A percentile compares a stretch with the other conserved stretches of the same genome.
phyloP scores from a whole-genome alignment of 768 basidiomycete genomes.

The Paxillus rubicundulus region DNA sequence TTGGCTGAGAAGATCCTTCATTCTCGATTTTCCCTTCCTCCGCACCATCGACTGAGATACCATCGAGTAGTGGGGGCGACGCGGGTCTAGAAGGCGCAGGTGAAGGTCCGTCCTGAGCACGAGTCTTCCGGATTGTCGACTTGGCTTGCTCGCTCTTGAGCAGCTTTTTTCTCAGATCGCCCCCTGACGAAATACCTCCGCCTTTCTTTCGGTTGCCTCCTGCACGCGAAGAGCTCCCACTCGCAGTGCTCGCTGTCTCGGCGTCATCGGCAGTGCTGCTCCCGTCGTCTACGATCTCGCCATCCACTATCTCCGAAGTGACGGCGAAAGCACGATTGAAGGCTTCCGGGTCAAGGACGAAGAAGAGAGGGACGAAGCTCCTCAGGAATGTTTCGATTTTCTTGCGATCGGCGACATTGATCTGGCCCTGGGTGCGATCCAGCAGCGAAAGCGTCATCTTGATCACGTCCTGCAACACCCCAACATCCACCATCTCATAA shows the following conservation, averaged over 20 bases:
- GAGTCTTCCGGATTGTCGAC: slow-evolving; percentile 57
- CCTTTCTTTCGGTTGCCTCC: slow-evolving; percentile 42
- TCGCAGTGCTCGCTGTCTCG: slow-evolving; percentile 32
- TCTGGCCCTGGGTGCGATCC: slow-evolving; percentile 80
- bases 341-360: slow-evolving; percentile 66
- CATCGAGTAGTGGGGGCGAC: slow-evolving; percentile 56
- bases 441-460: slow-evolving; percentile 89
- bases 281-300: slow-evolving; percentile 52
- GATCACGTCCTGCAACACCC: slow-evolving; percentile 80
- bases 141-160: slow-evolving; percentile 84
- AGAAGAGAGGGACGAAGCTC: slow-evolving; percentile 71
- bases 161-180: slow-evolving; percentile 66
- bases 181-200: slow-evolving; percentile 41
- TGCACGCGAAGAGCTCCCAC: slow-evolving; percentile 24
- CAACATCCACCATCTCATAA: slow-evolving; percentile 69
- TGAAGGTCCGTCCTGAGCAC: slow-evolving; percentile 50
- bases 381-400: slow-evolving; percentile 82
- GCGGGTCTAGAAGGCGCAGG: slow-evolving; percentile 59
- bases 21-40: slow-evolving; percentile 28
- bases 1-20: slow-evolving; percentile 21
- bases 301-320: slow-evolving; percentile 58
- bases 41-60: slow-evolving; percentile 31
- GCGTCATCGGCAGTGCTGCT: slow-evolving; percentile 36
- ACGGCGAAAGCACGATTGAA: slow-evolving; percentile 72
- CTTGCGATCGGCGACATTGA: slow-evolving; percentile 68